Evolutionary conservation across 306 rosid genomes (phyloP), one percentile per base, ranked within the genome.

Genomic region (Citrullus mucosospermus): DNA sequence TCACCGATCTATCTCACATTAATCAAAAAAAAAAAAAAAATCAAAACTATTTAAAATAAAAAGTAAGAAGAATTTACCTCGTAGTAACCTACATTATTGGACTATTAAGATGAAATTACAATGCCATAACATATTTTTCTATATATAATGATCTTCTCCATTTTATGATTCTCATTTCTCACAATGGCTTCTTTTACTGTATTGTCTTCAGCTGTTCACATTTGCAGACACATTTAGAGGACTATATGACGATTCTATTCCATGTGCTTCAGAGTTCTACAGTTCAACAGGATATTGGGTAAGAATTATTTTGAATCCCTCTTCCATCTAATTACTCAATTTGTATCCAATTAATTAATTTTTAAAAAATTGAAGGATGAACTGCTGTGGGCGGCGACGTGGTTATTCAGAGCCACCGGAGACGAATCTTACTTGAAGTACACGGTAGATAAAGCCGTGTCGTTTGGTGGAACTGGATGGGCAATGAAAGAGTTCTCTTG

Each of bases 391-490:
- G 97, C 94, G 46, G 93, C 97, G 2, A 83, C 96, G 0, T 93
- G 98, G 98, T 84, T 93, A 16, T 86, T 88, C 65, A 81, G 78
- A 79, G 97, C 97, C 75, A 93, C 94, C 20, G 82, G 86, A 0
- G 93, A 91, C 2, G 91, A 85, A 28, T 88, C 87, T 88, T 91
- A 91, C 91, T 83, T 93, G 77, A 87, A 91, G 73, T 93, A 91
- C 55, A 91, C 82, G 32, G 93, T 86, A 66, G 91, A 93, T 86
- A 90, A 90, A 58, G 93, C 90, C 28, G 84, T 85, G 50, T 84
- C 83, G 66, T 81, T 91, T 90, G 98, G 98, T 20, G 98, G 98
- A 80, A 92, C 94, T 14, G 98, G 98, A 7, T 92, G 90, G 96
- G 89, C 96, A 0, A 84, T 93, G 67, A 87, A 82, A 53, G 97